These are phyloP conservation scores for Tricholoma hemisulphureum DNA, from an alignment of 768 basidiomycete genomes.

Conservation along the genomic window DNA sequence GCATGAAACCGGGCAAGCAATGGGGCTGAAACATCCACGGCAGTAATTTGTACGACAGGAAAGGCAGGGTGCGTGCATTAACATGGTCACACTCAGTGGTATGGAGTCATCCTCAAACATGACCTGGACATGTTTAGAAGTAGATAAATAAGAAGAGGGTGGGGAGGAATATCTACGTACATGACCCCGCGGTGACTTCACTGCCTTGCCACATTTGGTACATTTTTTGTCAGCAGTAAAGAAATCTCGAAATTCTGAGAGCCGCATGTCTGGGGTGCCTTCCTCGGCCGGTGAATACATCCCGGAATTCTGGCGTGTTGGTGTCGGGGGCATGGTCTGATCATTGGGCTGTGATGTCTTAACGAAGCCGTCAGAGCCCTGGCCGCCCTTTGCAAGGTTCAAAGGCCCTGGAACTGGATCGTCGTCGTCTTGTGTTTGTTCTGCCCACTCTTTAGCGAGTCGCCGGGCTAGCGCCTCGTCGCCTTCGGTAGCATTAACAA, in stretches of 20 bases:
- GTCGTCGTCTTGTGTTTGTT: not conserved
- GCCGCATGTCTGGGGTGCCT: conserved; percentile 29
- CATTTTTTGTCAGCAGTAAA: conserved; percentile 39
- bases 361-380: not conserved
- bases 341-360: not conserved
- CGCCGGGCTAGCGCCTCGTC: conserved; percentile 39
- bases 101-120: conserved; percentile 23
- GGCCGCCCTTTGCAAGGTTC: not conserved
- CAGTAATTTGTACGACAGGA: conserved; percentile 46
- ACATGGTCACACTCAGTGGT: conserved; percentile 27
- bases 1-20: conserved; percentile 40
- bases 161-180: conserved; percentile 33
- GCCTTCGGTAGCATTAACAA: conserved; percentile 24
- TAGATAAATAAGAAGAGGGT: conserved; percentile 1
- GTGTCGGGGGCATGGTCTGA: not conserved
- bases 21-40: conserved; percentile 45
- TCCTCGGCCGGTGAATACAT: conserved; percentile 5
- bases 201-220: conserved; percentile 32
- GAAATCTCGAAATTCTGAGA: conserved; percentile 32
- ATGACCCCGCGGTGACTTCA: conserved; percentile 41
- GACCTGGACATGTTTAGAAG: conserved; percentile 20
- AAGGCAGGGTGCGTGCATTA: conserved; percentile 45
- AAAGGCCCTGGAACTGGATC: not conserved
- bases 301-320: not conserved
- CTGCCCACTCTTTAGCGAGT: conserved; percentile 40